phyloP scores from a whole-genome alignment of 441 rosid genomes.

The Arabidopsis lyrata region DNA sequence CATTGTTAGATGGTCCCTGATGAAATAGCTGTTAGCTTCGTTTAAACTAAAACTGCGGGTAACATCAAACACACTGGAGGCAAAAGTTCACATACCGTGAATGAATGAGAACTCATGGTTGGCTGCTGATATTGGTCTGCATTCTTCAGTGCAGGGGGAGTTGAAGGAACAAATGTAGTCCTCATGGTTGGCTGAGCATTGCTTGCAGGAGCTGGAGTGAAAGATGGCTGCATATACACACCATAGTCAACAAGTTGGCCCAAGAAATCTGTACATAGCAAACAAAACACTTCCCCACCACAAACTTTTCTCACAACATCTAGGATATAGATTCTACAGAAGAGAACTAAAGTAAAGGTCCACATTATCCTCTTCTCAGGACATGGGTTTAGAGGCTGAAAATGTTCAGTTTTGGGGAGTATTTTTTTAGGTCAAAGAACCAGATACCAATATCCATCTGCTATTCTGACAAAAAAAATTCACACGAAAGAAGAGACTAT shows the following conservation, averaged over 20 bases:
- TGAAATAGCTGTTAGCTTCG: slow-evolving; percentile 39
- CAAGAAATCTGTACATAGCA: background rate
- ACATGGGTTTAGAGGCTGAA: slow-evolving; percentile 10
- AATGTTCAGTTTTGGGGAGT: slow-evolving; percentile 10
- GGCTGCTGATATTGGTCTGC: slow-evolving; percentile 93
- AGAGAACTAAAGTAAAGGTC: slow-evolving; percentile 19
- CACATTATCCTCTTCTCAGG: slow-evolving; percentile 12
- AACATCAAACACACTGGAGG: slow-evolving; percentile 24
- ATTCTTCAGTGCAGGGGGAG: slow-evolving; percentile 78
- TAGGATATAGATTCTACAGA: slow-evolving; percentile 22
- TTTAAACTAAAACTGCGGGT: slow-evolving; percentile 21
- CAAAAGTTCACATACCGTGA: slow-evolving; percentile 66
- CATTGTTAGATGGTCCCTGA: slow-evolving; percentile 69
- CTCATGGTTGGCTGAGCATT: slow-evolving; percentile 65
- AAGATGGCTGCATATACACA: slow-evolving; percentile 59
- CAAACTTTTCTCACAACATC: slow-evolving; percentile 18
- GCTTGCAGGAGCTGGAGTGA: slow-evolving; percentile 57
- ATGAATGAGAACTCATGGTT: slow-evolving; percentile 77
- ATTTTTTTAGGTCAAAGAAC: background rate
- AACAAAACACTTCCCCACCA: background rate
- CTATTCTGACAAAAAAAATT: slow-evolving; percentile 12
- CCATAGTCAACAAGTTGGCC: slow-evolving; percentile 24
- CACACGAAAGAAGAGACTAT: slow-evolving; percentile 11
- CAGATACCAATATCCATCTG: slow-evolving; percentile 16
- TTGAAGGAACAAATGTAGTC: slow-evolving; percentile 85